A percentile compares a stretch with the other conserved stretches of the same genome.
These are phyloP conservation scores for Penicillium sp. DNA, from an alignment of 2,329 filamentous ascomycete genomes.

Conservation along the genomic window DNA sequence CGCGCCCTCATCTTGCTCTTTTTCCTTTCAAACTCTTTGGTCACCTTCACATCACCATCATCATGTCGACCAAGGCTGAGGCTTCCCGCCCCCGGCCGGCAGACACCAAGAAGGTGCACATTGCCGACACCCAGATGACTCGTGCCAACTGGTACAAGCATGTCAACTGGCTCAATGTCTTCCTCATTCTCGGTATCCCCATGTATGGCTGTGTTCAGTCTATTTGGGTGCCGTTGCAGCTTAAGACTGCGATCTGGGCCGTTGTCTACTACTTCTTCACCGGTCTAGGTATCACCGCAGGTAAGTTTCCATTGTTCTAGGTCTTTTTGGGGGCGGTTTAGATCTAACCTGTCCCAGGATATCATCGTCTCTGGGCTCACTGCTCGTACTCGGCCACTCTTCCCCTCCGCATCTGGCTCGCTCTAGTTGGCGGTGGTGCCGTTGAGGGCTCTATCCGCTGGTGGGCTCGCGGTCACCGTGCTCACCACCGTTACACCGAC, in stretches of 20 bases:
- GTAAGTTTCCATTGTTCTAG: conserved; percentile 46
- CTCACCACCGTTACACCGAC: conserved; percentile 89
- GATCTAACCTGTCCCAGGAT: conserved; percentile 48
- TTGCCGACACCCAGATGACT: conserved; percentile 79
- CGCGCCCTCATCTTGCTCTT: conserved; percentile 7
- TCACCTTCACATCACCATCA: conserved; percentile 14
- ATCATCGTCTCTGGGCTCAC: conserved; percentile 85
- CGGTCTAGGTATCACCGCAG: conserved; percentile 75
- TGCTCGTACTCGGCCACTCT: conserved; percentile 75
- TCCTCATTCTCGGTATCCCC: conserved; percentile 76
- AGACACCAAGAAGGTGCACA: conserved; percentile 72
- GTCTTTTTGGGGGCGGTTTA: background rate
- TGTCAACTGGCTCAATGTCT: conserved; percentile 89
- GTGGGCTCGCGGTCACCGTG: conserved; percentile 85
- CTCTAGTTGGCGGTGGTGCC: conserved; percentile 76
- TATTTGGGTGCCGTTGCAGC: conserved; percentile 73
- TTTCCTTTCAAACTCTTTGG: conserved; percentile 4
- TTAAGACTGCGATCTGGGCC: conserved; percentile 72
- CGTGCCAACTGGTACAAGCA: conserved; percentile 86
- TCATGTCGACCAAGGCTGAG: conserved; percentile 41
- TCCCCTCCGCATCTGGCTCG: conserved; percentile 79
- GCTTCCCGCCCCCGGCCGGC: conserved; percentile 32
- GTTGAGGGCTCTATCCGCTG: conserved; percentile 84
- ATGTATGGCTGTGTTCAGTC: conserved; percentile 70
- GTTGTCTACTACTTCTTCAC: conserved; percentile 82